Conservation (phyloP, 192 early-diverging fungal genomes). For the Thoreauomyces humboldtii region DNA sequence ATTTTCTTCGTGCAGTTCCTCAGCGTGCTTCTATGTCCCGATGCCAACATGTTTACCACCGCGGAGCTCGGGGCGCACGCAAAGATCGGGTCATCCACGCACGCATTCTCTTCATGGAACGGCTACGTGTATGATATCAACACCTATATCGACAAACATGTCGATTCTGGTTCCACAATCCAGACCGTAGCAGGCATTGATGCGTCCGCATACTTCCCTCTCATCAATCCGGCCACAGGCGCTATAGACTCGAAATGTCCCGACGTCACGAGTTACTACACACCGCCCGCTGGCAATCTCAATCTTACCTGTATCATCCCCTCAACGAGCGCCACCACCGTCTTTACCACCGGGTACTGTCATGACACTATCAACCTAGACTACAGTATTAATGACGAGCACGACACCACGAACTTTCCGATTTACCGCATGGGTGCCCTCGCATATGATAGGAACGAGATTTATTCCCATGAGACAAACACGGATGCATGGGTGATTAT, state of each 20-base stretch:
- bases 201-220: slow-evolving; percentile 37
- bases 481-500: slow-evolving; percentile 63
- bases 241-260: slow-evolving; percentile 1
- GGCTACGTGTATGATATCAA: slow-evolving; percentile 48
- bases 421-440: slow-evolving; percentile 36
- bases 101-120: slow-evolving; percentile 39
- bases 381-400: slow-evolving; percentile 27
- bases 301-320: not conserved
- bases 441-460: slow-evolving; percentile 44
- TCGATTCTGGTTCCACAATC: slow-evolving; percentile 31
- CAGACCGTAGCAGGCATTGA: slow-evolving; percentile 34
- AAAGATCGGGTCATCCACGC: not conserved
- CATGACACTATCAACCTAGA: slow-evolving; percentile 32
- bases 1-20: slow-evolving; percentile 72
- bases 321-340: not conserved
- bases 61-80: slow-evolving; percentile 33
- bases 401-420: slow-evolving; percentile 13
- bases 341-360: slow-evolving; percentile 30
- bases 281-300: not conserved
- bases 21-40: slow-evolving; percentile 54
- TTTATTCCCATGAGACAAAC: slow-evolving; percentile 51
- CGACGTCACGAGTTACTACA: not conserved
- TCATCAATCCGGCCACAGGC: slow-evolving; percentile 22
- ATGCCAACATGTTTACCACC: slow-evolving; percentile 22
- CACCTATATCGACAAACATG: slow-evolving; percentile 28